These are phyloP conservation scores for Drechslerella dactyloides DNA, from an alignment of 2,329 filamentous ascomycete species.

Conservation along the genomic window DNA sequence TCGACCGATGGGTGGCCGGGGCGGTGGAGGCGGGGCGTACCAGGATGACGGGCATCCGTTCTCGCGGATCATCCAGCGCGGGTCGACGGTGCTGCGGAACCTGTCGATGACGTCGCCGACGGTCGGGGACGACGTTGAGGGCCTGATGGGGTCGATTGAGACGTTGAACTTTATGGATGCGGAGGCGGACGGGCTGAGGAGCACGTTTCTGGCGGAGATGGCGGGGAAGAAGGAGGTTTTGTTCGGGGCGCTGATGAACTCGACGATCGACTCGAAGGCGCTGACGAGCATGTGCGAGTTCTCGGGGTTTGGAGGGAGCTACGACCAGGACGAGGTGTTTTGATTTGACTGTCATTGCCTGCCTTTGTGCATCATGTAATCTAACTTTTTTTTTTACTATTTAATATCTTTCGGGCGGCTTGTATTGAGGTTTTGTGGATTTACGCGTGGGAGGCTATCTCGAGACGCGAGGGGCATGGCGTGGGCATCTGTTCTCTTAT, in stretches of 20 bases:
- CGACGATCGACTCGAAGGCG: constrained; percentile 42
- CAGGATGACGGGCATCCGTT: constrained; percentile 55
- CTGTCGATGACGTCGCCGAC: constrained; percentile 69
- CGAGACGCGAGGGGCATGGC: too few relatives aligned
- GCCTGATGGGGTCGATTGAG: constrained; percentile 62
- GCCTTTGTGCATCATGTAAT: background rate
- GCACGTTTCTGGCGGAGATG: constrained; percentile 66
- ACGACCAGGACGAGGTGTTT: constrained; percentile 36
- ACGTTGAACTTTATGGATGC: constrained; percentile 33
- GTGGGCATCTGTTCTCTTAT: too few relatives aligned
- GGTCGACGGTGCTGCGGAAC: constrained; percentile 71
- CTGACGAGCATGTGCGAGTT: constrained; percentile 45
- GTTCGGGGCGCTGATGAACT: constrained; percentile 68
- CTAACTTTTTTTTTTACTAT: background rate
- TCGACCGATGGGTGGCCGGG: constrained; percentile 61
- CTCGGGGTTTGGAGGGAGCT: constrained; percentile 26
- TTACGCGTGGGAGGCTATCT: too few relatives aligned
- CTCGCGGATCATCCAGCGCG: constrained; percentile 68
- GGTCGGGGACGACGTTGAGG: constrained; percentile 28
- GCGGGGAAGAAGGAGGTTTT: constrained; percentile 72
- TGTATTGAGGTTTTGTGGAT: too few relatives aligned
- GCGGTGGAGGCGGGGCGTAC: constrained; percentile 52
- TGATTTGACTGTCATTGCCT: constrained; percentile 1
- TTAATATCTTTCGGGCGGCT: too few relatives aligned
- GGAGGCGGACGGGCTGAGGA: constrained; percentile 59